These are phyloP conservation scores for Aspergillus tanneri DNA, from an alignment of 2,329 filamentous ascomycete species.

Conservation along the genomic window DNA sequence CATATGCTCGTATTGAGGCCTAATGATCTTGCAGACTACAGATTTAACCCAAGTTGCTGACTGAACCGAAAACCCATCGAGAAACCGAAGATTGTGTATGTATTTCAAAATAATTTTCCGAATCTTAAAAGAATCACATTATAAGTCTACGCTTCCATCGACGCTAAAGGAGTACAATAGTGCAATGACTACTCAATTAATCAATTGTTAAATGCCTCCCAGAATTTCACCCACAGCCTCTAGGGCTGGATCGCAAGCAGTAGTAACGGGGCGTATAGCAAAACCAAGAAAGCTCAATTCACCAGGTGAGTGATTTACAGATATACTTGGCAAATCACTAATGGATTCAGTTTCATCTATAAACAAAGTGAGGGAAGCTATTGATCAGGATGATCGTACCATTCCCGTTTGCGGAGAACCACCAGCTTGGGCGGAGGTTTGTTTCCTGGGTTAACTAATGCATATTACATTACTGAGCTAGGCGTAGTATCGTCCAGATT, in stretches of 20 bases:
- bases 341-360: too few species aligned
- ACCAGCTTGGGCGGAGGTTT: conserved; percentile 55
- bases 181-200: too few species aligned
- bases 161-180: background rate
- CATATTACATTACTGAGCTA: conserved; percentile 4
- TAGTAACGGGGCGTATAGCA: background rate
- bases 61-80: too few species aligned
- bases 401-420: conserved; percentile 37
- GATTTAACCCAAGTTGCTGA: too few species aligned
- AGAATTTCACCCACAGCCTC: background rate
- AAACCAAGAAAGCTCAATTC: background rate
- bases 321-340: too few species aligned
- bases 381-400: background rate
- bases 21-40: too few species aligned
- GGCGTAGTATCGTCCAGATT: conserved; percentile 43
- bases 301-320: background rate
- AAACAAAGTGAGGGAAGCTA: too few species aligned
- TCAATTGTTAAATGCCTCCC: background rate
- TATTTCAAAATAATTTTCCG: too few species aligned
- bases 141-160: background rate
- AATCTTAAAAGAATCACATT: too few species aligned
- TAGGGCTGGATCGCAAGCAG: background rate
- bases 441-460: background rate
- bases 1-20: too few species aligned
- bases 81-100: too few species aligned